Percentiles rank a stretch among this genome's conserved stretches.
Evolutionary conservation across 2,329 filamentous ascomycete genomes (phyloP).

Genomic region (Scedosporium aurantiacum): DNA sequence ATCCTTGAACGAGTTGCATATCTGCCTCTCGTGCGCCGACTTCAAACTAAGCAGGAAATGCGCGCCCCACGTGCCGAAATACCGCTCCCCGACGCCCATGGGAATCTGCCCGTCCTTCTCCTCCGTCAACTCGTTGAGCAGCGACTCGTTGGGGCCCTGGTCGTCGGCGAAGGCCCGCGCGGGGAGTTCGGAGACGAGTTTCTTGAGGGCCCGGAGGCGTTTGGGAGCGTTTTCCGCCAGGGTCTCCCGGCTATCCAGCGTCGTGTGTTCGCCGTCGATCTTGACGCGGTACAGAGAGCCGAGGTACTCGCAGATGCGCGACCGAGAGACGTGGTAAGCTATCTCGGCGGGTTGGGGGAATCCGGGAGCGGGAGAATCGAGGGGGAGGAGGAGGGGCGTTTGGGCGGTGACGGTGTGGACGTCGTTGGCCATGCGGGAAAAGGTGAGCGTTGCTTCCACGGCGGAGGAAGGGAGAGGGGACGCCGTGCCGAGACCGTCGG

Average conservation of each 20-base stretch:
- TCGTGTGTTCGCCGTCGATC: constrained; percentile 24
- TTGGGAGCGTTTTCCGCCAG: not conserved
- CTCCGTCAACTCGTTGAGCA: constrained; percentile 38
- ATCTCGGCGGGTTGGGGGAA: constrained; percentile 17
- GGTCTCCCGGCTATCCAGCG: not conserved
- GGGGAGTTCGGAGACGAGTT: constrained; percentile 23
- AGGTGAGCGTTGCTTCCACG: constrained; percentile 11
- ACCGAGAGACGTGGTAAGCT: constrained; percentile 42
- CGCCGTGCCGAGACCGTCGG: not conserved
- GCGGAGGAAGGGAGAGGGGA: not conserved
- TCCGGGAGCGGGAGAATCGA: constrained; percentile 3
- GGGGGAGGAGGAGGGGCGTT: not conserved
- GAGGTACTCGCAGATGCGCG: constrained; percentile 36
- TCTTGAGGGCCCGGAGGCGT: constrained; percentile 15
- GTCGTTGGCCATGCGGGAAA: constrained; percentile 13
- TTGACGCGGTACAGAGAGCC: constrained; percentile 24
- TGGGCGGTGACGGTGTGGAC: constrained; percentile 1
- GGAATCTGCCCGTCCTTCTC: constrained; percentile 36
- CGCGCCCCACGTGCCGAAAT: constrained; percentile 40
- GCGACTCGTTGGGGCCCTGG: constrained; percentile 30
- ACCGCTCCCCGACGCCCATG: constrained; percentile 30
- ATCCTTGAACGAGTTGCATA: constrained; percentile 54
- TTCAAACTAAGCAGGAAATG: constrained; percentile 48
- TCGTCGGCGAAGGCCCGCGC: constrained; percentile 16
- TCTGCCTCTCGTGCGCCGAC: constrained; percentile 43